Conservation (phyloP, 768 basidiomycete genomes). For the Solioccasus polychromus region DNA sequence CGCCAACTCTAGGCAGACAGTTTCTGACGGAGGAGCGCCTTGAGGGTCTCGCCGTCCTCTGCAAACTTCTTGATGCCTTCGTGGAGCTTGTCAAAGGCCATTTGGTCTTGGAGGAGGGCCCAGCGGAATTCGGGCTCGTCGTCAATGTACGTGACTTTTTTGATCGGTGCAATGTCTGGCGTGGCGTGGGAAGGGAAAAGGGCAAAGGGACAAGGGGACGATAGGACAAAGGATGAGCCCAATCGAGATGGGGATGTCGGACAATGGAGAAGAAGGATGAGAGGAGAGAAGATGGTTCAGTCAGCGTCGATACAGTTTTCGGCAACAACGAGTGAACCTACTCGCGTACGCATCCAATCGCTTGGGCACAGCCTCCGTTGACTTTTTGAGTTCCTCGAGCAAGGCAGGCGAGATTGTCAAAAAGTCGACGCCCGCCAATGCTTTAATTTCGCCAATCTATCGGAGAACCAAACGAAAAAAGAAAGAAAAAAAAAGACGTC, state of each 20-base stretch:
- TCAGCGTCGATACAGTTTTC: slow-evolving; percentile 1
- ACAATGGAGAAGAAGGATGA: neutral
- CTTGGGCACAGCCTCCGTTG: slow-evolving; percentile 74
- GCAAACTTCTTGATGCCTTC: slow-evolving; percentile 99
- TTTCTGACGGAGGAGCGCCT: slow-evolving; percentile 72
- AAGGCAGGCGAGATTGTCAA: slow-evolving; percentile 90
- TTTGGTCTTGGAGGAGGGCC: slow-evolving; percentile 85
- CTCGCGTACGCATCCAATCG: slow-evolving; percentile 69
- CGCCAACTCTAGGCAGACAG: slow-evolving; percentile 29
- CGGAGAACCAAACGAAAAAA: neutral
- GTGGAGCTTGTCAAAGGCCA: slow-evolving; percentile 99
- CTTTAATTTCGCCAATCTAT: slow-evolving; percentile 87
- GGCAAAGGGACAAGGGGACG: neutral
- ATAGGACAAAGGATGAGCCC: neutral
- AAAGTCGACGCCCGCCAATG: slow-evolving; percentile 96
- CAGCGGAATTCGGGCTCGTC: slow-evolving; percentile 97
- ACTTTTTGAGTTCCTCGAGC: slow-evolving; percentile 90
- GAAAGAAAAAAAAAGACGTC: neutral
- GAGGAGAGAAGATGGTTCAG: slow-evolving; percentile 10
- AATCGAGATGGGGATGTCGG: neutral
- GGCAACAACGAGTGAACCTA: slow-evolving; percentile 31
- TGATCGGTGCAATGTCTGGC: slow-evolving; percentile 52
- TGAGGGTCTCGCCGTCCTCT: slow-evolving; percentile 90
- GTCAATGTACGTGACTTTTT: slow-evolving; percentile 84
- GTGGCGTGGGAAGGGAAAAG: neutral